These are phyloP conservation scores for Davidsoniella virescens DNA, from an alignment of 2,329 filamentous ascomycete genomes.

Conservation along the genomic window DNA sequence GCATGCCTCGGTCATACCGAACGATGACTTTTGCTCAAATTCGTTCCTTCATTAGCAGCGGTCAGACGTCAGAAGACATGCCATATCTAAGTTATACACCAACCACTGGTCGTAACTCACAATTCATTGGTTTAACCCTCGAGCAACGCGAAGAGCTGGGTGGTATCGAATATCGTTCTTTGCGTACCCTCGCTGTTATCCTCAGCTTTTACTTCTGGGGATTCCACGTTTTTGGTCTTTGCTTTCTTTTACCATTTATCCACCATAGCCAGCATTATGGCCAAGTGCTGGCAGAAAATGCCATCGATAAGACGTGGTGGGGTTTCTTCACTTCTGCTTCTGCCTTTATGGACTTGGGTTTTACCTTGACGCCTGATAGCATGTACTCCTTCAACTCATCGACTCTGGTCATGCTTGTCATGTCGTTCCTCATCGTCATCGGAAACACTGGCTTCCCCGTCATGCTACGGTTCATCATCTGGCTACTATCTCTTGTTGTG, in stretches of 20 bases:
- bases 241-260: conserved; percentile 71
- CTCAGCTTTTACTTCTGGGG: conserved; percentile 67
- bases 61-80: conserved; percentile 30
- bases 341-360: conserved; percentile 89
- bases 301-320: conserved; percentile 68
- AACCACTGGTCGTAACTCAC: conserved; percentile 82
- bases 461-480: conserved; percentile 87
- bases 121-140: conserved; percentile 73
- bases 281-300: conserved; percentile 41
- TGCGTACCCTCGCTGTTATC: conserved; percentile 72
- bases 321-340: conserved; percentile 77
- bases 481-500: conserved; percentile 53
- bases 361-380: conserved; percentile 80
- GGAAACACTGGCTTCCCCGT: conserved; percentile 93
- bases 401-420: conserved; percentile 56
- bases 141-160: conserved; percentile 90
- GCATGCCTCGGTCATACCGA: conserved; percentile 6
- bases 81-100: conserved; percentile 92
- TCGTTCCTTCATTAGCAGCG: conserved; percentile 8
- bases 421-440: conserved; percentile 78
- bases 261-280: conserved; percentile 45
- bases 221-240: conserved; percentile 61
- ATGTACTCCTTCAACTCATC: conserved; percentile 79
- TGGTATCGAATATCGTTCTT: conserved; percentile 84
- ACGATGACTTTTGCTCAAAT: conserved; percentile 7